phyloP scores from a whole-genome alignment of 768 basidiomycete genomes.

The Xerocomus potaroensis region DNA sequence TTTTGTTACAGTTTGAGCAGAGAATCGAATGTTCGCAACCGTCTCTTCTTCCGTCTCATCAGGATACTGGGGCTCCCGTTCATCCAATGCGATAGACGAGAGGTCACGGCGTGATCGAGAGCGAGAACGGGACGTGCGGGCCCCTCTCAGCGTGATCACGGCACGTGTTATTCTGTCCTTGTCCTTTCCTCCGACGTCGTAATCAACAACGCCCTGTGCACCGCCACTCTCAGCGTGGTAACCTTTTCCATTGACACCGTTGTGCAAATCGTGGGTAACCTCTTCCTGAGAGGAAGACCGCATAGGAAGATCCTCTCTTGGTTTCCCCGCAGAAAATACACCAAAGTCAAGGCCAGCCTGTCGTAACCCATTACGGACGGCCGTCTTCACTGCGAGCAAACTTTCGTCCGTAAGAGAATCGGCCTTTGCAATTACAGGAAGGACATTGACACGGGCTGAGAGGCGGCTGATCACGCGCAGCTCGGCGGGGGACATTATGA shows the following conservation, averaged over 20 bases:
- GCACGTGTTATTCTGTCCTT: slow-evolving; percentile 61
- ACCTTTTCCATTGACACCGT: slow-evolving; percentile 27
- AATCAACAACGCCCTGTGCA: slow-evolving; percentile 30
- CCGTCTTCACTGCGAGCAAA: slow-evolving; percentile 63
- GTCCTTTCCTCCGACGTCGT: slow-evolving; percentile 43
- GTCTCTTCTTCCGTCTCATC: slow-evolving; percentile 63
- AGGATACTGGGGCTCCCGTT: slow-evolving; percentile 51
- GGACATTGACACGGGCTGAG: slow-evolving; percentile 68
- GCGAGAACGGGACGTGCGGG: slow-evolving; percentile 54
- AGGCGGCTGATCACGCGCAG: slow-evolving; percentile 76
- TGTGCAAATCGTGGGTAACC: slow-evolving; percentile 14
- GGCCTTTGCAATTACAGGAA: slow-evolving; percentile 75
- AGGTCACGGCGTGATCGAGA: slow-evolving; percentile 74
- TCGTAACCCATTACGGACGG: slow-evolving; percentile 62
- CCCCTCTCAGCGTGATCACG: slow-evolving; percentile 60
- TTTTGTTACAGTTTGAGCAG: slow-evolving; percentile 62
- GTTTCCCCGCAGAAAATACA: slow-evolving; percentile 55
- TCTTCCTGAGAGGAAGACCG: slow-evolving; percentile 17
- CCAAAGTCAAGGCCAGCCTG: slow-evolving; percentile 72
- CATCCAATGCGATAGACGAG: slow-evolving; percentile 53
- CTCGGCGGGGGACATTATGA: slow-evolving; percentile 74
- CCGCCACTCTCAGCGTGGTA: slow-evolving; percentile 29
- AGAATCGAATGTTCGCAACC: slow-evolving; percentile 73
- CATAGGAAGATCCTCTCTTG: slow-evolving; percentile 7
- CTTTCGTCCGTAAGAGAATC: slow-evolving; percentile 83